Conservation (phyloP, 495 filamentous ascomycete genomes). For the Penicillium antarcticum region DNA sequence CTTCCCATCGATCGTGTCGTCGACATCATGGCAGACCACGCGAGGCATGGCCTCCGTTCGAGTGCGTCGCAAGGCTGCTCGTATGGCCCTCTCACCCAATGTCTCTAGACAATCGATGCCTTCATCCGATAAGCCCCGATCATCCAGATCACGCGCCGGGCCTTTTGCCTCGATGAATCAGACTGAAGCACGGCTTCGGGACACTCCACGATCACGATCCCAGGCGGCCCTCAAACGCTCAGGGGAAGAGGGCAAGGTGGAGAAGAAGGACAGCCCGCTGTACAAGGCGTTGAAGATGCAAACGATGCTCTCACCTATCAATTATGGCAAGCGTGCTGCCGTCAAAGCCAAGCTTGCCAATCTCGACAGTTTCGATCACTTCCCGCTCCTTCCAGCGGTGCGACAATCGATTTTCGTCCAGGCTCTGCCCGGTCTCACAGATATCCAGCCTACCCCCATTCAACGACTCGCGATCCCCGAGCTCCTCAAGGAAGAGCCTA, state of each 20-base stretch:
- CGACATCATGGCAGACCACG: conserved; percentile 31
- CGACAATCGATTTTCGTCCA: conserved; percentile 67
- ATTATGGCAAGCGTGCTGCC: conserved; percentile 65
- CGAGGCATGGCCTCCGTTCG: conserved; percentile 41
- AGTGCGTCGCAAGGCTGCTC: conserved; percentile 52
- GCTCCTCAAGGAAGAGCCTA: conserved; percentile 51
- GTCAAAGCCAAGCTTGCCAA: conserved; percentile 68
- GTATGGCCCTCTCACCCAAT: conserved; percentile 75
- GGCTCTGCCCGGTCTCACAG: conserved; percentile 66
- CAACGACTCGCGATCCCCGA: conserved; percentile 84
- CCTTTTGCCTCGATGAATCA: conserved; percentile 81
- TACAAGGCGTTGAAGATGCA: conserved; percentile 97
- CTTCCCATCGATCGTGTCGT: conserved; percentile 9
- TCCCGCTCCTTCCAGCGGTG: conserved; percentile 69
- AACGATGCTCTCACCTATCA: conserved; percentile 65
- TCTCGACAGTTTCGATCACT: conserved; percentile 74
- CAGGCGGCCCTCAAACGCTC: conserved; percentile 38
- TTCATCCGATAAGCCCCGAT: conserved; percentile 38
- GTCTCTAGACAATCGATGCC: conserved; percentile 55
- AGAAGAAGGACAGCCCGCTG: conserved; percentile 44
- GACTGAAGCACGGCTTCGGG: conserved; percentile 59
- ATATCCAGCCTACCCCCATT: conserved; percentile 78
- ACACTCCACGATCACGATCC: conserved; percentile 32
- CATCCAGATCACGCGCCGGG: conserved; percentile 41
- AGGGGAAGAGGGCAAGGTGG: conserved; percentile 27